Conservation (phyloP, 345 rosid genomes). For the Aquilaria malaccensis region DNA sequence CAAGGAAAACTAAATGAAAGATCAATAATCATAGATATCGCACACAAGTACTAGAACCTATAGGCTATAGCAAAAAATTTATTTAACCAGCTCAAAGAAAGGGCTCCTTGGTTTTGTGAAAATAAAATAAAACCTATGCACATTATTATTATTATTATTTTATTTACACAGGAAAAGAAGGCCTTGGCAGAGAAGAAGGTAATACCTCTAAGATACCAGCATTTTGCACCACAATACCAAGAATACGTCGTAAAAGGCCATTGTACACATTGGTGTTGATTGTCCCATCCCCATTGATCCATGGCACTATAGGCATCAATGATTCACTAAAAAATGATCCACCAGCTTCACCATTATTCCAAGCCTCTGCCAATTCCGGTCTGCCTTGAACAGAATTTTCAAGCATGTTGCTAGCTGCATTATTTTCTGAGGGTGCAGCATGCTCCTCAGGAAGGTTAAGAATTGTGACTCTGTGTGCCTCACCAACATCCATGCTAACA, state of each 20-base stretch:
- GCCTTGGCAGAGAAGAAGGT: slow-evolving; percentile 5
- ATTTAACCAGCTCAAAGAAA: too few relatives aligned
- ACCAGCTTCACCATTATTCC: slow-evolving; percentile 16
- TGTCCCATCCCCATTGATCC: slow-evolving; percentile 92
- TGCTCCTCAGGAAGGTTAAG: slow-evolving; percentile 79
- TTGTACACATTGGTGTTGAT: slow-evolving; percentile 51
- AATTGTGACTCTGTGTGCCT: slow-evolving; percentile 73
- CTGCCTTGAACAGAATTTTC: slow-evolving; percentile 24
- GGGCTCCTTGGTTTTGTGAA: too few relatives aligned
- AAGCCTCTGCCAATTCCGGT: slow-evolving; percentile 16
- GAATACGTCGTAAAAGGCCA: slow-evolving; percentile 76
- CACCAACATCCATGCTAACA: slow-evolving; percentile 18
- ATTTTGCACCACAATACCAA: slow-evolving; percentile 83
- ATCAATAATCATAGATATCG: too few relatives aligned
- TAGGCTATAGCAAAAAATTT: too few relatives aligned
- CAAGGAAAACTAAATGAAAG: too few relatives aligned
- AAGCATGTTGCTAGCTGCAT: slow-evolving; percentile 21
- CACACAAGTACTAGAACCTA: too few relatives aligned
- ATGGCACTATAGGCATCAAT: slow-evolving; percentile 65
- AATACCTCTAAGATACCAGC: slow-evolving; percentile 87
- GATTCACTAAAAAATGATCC: slow-evolving; percentile 22
- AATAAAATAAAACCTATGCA: too few relatives aligned
- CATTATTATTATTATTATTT: too few relatives aligned
- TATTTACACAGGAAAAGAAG: too few relatives aligned
- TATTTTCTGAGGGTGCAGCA: slow-evolving; percentile 18